Evolutionary conservation across 2,329 filamentous ascomycete genomes (phyloP).

Genomic region (Fusarium gaditjirri): DNA sequence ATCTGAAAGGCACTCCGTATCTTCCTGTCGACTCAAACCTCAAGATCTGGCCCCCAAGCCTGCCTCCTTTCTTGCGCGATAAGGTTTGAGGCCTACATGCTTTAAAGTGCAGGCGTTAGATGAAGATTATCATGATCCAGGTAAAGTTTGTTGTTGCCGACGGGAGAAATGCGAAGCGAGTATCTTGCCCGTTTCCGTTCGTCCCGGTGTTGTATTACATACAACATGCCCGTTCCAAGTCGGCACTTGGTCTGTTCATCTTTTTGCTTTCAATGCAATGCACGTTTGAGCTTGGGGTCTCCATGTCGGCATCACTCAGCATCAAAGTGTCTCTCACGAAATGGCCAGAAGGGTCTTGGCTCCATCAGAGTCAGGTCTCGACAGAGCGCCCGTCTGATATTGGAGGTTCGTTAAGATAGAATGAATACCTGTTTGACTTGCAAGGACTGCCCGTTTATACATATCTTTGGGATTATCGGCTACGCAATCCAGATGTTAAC

Average conservation of each 20-base stretch:
- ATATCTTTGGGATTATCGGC: neutral
- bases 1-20: neutral
- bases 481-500: neutral
- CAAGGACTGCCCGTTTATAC: neutral
- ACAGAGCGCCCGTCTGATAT: neutral
- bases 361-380: no score
- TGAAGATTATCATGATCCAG: neutral
- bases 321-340: neutral
- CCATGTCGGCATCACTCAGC: neutral
- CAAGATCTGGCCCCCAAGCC: neutral
- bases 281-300: neutral
- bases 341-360: neutral
- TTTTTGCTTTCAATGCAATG: neutral
- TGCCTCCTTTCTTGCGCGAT: neutral
- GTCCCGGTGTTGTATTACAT: neutral
- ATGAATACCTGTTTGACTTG: no score
- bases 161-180: neutral
- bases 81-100: neutral
- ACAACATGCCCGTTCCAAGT: neutral
- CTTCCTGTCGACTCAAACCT: rapidly evolving
- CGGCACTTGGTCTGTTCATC: neutral
- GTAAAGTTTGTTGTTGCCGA: neutral
- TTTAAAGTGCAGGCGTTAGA: neutral
- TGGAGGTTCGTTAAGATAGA: neutral
- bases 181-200: neutral